Base-by-base conservation (phyloP, 1,284 basidiomycete species). In the Mycena citricolor region DNA sequence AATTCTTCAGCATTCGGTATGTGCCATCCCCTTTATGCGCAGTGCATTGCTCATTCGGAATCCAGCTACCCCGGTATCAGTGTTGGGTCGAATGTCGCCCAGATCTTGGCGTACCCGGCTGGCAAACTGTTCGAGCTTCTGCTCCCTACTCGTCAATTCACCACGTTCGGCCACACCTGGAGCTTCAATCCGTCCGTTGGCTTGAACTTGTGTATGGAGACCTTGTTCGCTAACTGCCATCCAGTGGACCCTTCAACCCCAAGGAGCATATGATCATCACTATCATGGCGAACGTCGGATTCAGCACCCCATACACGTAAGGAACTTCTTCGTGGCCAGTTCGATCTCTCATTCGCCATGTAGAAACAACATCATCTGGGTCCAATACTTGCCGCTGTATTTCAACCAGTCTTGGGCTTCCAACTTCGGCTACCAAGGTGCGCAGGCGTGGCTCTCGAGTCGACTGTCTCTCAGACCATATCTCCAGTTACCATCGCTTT, bases 191-290 rank as follows among this genome's bases (percentile, higher is more conserved):
- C 58, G 47, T 50, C 13, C 17, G 44, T 38, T 14, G 4, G 5
- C 20, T n/a, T 13, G 12, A 23, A 12, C 20, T 36, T 38, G 8
- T 29, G 26, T n/a, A 29, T 29, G 11, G 11, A 11, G 11, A 29
- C 26, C n/a, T 11, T 11, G n/a, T n/a, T n/a, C n/a, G n/a, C 3
- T 14, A 1, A 20, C 4, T 16, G 0, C 5, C 4, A 34, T 22
- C 7, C 24, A 54, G 51, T 1, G 77, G 77, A 5, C 72, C 69
- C 0, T 80, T 79, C 64, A 75, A 70, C 30, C 62, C 70, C 42
- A 75, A 75, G 59, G 73, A 76, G 49, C 73, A 76, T 47, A 71
- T 62, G 54, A 55, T 86, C 28, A 79, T 88, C 53, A 75, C 80
- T 28, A 54, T 54, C 12, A 54, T 54, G 52, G 52, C 52, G 6